Conservation (phyloP, 2,329 filamentous ascomycete genomes). For the Exserohilum turcica region DNA sequence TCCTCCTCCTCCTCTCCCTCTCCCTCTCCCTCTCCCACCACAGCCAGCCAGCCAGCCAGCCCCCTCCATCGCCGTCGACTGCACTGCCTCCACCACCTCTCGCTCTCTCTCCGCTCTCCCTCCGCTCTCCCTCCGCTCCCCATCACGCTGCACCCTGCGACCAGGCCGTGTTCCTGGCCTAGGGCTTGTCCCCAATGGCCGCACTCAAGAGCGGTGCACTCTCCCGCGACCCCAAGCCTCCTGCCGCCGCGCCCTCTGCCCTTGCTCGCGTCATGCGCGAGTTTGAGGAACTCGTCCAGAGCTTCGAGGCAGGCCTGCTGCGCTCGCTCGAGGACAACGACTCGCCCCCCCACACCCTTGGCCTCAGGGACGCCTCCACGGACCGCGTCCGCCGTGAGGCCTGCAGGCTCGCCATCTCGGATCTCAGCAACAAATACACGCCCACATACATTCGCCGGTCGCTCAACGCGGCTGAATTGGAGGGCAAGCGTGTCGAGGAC, state of each 20-base stretch:
- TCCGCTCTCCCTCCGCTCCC: not conserved
- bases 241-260: constrained; percentile 16
- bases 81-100: constrained; percentile 5
- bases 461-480: constrained; percentile 36
- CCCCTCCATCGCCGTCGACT: not conserved
- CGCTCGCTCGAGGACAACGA: constrained; percentile 31
- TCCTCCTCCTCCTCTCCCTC: constrained; percentile 1
- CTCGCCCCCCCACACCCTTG: not conserved
- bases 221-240: constrained; percentile 24
- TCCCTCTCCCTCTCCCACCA: not conserved
- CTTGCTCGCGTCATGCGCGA: constrained; percentile 42
- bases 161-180: constrained; percentile 11
- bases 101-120: not conserved
- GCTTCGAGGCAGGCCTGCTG: constrained; percentile 38
- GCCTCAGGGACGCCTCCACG: constrained; percentile 6
- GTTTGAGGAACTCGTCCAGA: constrained; percentile 38
- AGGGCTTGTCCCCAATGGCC: constrained; percentile 32
- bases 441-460: constrained; percentile 41
- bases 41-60: too few relatives aligned
- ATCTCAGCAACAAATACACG: constrained; percentile 39
- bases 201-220: constrained; percentile 31
- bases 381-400: constrained; percentile 36
- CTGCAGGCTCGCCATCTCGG: constrained; percentile 40
- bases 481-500: constrained; percentile 40
- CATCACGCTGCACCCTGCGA: constrained; percentile 2